Percentiles rank a stretch among this genome's conserved stretches.
phyloP scores from a whole-genome alignment of 192 early-diverging fungal genomes.

The Pilaira anomala region DNA sequence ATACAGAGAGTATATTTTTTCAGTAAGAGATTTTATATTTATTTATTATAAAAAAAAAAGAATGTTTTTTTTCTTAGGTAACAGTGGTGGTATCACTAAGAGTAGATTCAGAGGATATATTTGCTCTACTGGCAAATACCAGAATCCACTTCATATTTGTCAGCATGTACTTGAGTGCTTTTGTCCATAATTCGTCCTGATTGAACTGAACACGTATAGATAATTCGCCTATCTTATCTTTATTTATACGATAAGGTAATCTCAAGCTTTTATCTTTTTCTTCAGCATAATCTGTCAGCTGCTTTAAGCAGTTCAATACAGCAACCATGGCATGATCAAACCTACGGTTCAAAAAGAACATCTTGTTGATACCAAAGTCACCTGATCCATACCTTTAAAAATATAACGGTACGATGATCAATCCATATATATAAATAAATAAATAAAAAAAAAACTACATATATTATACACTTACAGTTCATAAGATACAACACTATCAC shows the following conservation, averaged over 20 bases:
- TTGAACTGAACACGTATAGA: conserved; percentile 85
- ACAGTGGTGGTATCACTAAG: neutral
- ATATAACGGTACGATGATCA: no score
- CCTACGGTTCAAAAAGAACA: conserved; percentile 78
- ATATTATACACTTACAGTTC: conserved; percentile 66
- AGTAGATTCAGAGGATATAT: conserved; percentile 11
- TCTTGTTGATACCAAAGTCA: conserved; percentile 69
- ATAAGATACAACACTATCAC: conserved; percentile 60
- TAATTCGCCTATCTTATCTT: conserved; percentile 83
- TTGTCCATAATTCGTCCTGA: conserved; percentile 91
- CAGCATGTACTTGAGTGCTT: conserved; percentile 83
- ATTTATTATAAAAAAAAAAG: no score
- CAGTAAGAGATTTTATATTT: no score
- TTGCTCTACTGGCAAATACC: conserved; percentile 59
- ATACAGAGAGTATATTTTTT: no score
- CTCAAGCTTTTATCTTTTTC: conserved; percentile 68
- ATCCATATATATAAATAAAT: neutral
- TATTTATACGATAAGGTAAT: conserved; percentile 76
- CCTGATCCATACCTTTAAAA: conserved; percentile 73
- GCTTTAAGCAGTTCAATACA: conserved; percentile 85
- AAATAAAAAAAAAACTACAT: neutral
- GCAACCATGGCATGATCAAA: conserved; percentile 90
- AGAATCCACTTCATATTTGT: conserved; percentile 89
- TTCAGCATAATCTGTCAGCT: conserved; percentile 81
- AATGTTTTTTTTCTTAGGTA: no score